These are phyloP conservation scores for Closterium sp. DNA, from an alignment of 139 green algal species.

Conservation along the genomic window DNA sequence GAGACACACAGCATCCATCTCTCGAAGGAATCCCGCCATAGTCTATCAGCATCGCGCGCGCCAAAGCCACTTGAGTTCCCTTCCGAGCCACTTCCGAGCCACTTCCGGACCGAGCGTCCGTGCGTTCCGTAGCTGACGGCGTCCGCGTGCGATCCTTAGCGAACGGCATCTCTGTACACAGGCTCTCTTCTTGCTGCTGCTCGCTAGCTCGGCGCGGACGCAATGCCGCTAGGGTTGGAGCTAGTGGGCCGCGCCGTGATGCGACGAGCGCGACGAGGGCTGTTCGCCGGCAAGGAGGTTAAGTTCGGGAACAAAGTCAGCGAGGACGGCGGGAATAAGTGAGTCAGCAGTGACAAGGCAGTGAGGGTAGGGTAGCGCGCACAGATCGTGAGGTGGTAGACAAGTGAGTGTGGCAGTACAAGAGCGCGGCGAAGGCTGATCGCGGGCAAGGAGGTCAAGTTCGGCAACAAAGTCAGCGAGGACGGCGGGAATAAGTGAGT, in stretches of 20 bases:
- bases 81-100: background rate
- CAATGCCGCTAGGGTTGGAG: constrained; percentile 45
- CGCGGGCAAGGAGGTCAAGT: constrained; percentile 63
- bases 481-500: constrained; percentile 79
- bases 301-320: constrained; percentile 78
- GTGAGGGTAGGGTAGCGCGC: background rate
- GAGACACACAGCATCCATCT: no score
- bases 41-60: background rate
- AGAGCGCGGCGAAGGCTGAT: constrained; percentile 57
- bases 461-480: constrained; percentile 78
- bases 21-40: background rate
- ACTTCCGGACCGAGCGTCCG: background rate
- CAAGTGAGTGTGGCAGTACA: background rate
- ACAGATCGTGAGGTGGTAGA: background rate
- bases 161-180: background rate
- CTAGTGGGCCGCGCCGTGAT: constrained; percentile 32
- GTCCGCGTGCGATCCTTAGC: background rate
- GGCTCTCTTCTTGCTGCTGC: background rate
- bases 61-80: background rate
- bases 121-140: background rate
- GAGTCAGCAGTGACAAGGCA: background rate
- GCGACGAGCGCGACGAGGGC: constrained; percentile 55
- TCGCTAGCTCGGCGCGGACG: background rate
- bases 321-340: constrained; percentile 83
- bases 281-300: constrained; percentile 71